Base-by-base conservation (phyloP, 768 basidiomycete species). In the Gelatoporia subvermispora region DNA sequence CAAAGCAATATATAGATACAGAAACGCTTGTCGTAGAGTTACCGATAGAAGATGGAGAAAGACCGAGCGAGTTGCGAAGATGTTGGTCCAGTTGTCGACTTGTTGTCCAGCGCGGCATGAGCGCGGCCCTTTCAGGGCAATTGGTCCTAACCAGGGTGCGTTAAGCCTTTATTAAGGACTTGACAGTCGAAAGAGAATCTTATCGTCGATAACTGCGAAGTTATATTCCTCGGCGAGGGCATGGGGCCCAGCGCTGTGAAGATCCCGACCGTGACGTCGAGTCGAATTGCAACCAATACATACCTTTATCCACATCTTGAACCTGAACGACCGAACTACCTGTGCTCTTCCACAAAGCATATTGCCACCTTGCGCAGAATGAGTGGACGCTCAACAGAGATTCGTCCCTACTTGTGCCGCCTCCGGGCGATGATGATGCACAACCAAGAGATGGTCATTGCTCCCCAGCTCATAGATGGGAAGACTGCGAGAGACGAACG, bases 401-500 rank as follows among this genome's bases (percentile, higher is more conserved):
- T 60, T 69, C 84, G 8, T 77, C 82, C 21, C 71, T 72, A 0
- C 77, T 80, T 17, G 81, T 84, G 35, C 89, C 92, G 2, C 89
- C 93, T 36, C 81, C 85, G 2, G 73, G 78, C n/a, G 93, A 94
- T 57, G 87, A 90, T 51, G 76, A 63, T 84, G 40, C 74, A 84
- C 40, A 88, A 94, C 57, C 81, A 84, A 51, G 90, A 94, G 60
- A 72, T 89, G 52, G 89, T 87, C 2, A 82, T 76, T 56, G 82
- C 79, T 23, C 71, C 83, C 41, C 84, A 82, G 60, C 69, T 79
- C 58, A 71, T 88, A 52, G 91, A 92, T 59, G 89, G 90, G 3
- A 89, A 88, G 64, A 71, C 82, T 16, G 77, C 87, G 53, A 95
- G 92, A 76, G 93, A 93, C 72, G 93, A 69, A 97, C 96, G 17